Evolutionary conservation across 1,284 basidiomycete genomes (phyloP).

Genomic region (Wolfiporia cocos): DNA sequence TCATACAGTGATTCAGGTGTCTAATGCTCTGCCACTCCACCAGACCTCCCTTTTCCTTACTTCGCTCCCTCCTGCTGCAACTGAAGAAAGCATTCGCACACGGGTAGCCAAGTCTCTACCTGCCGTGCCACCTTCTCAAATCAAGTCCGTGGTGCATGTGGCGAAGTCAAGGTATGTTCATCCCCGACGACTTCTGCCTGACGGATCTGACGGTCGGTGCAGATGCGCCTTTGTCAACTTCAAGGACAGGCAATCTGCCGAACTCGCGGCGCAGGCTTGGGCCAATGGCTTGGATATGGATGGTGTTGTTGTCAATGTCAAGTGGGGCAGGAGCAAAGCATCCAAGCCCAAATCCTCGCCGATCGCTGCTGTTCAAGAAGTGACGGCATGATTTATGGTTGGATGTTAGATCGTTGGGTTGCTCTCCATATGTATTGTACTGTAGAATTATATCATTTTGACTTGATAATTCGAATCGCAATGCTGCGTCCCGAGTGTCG

Average conservation of each 20-base stretch:
- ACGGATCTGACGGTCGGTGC: slow-evolving; percentile 4
- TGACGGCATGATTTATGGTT: slow-evolving; percentile 4
- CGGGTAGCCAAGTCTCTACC: slow-evolving; percentile 70
- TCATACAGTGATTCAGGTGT: slow-evolving; percentile 7
- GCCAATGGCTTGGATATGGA: slow-evolving; percentile 84
- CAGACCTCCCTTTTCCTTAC: slow-evolving; percentile 92
- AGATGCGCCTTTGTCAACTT: slow-evolving; percentile 98
- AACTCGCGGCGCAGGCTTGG: slow-evolving; percentile 83
- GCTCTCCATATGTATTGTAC: slow-evolving; percentile 2
- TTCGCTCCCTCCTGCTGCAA: slow-evolving; percentile 68
- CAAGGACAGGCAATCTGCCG: slow-evolving; percentile 73
- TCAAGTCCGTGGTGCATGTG: slow-evolving; percentile 86
- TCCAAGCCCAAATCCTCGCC: slow-evolving; percentile 14
- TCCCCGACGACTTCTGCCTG: background rate
- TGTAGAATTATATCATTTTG: no score
- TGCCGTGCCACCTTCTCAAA: slow-evolving; percentile 54
- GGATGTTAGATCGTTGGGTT: no score
- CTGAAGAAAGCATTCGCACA: slow-evolving; percentile 77
- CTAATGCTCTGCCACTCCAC: background rate
- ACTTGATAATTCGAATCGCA: no score
- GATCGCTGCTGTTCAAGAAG: slow-evolving; percentile 4
- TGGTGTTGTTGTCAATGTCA: slow-evolving; percentile 69
- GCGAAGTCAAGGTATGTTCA: slow-evolving; percentile 62
- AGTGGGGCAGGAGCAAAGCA: slow-evolving; percentile 78
- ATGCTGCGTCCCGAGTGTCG: no score